Percentiles rank a stretch among this genome's conserved stretches.
Evolutionary conservation across 2,329 filamentous ascomycete genomes (phyloP).

Genomic region (Pyrenophora teres): DNA sequence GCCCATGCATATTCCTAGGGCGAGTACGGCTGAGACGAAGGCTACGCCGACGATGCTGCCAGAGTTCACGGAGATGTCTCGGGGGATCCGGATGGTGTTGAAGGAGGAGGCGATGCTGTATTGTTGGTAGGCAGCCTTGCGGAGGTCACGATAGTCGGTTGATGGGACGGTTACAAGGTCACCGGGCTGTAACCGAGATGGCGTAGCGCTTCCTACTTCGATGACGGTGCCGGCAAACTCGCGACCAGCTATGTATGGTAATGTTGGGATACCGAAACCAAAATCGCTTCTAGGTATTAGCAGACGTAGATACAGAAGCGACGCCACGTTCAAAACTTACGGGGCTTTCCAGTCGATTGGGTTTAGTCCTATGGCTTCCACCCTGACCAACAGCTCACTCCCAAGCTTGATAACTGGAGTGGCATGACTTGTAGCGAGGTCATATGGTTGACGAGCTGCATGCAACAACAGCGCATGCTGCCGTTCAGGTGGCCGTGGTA

Average conservation of each 20-base stretch:
- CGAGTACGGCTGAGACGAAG: constrained; percentile 70
- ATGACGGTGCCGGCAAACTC: constrained; percentile 71
- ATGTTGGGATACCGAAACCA: constrained; percentile 69
- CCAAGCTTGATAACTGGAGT: constrained; percentile 53
- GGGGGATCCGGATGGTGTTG: constrained; percentile 67
- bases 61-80: constrained; percentile 56
- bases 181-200: constrained; percentile 55
- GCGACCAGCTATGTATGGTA: constrained; percentile 71
- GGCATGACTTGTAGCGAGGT: constrained; percentile 51
- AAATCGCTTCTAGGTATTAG: constrained; percentile 59
- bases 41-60: constrained; percentile 71
- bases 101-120: constrained; percentile 68
- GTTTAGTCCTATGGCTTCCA: constrained; percentile 70
- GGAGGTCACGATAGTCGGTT: constrained; percentile 73
- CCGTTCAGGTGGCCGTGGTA: constrained; percentile 15
- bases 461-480: constrained; percentile 59
- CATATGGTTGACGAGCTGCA: constrained; percentile 57
- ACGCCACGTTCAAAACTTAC: constrained; percentile 51
- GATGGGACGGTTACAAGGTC: constrained; percentile 64
- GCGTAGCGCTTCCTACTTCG: constrained; percentile 44
- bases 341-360: constrained; percentile 78
- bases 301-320: neutral
- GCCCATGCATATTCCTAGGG: constrained; percentile 71
- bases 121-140: constrained; percentile 74
- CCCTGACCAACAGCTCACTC: constrained; percentile 66